Base-by-base conservation (phyloP, 108 stramenopile species). In the Cyclotella sp. region DNA sequence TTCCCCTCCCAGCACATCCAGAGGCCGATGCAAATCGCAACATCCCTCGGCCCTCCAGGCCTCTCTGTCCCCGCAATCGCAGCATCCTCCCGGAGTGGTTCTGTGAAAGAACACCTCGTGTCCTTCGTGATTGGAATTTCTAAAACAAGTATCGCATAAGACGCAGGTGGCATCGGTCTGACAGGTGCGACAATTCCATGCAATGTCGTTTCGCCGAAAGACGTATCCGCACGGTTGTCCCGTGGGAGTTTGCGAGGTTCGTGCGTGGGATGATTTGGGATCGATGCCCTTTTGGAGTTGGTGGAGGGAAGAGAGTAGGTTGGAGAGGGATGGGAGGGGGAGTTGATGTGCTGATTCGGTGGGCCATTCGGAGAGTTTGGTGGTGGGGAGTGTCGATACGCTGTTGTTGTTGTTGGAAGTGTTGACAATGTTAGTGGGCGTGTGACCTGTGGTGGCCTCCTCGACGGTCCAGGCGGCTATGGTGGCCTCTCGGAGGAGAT, bases 31-130 rank as follows among this genome's bases (percentile, higher is more conserved):
- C 21, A 58, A 19, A 18, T 64, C 49, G 83, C 98, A 99, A 81
- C 96, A 96, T 16, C 98, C 98, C 58, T 85, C 87, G 10, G 82
- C 76, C 22, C 84, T 86, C 98, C 98, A 99, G 13, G 98, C 98
- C 77, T 99, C 98, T 6, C 85, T 70, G 80, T 99, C 98, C n/a
- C 99, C 99, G 71, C 99, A 99, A 87, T 99, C 99, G 69, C 99
- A 99, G 82, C 99, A 99, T 51, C 99, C 99, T 19, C 97, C 97
- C 15, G 98, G 97, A 21, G 83, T 88, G 22, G 98, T 97, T 41
- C 96, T 87, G 79, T 99, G 98, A 81, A 99, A 99, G 62, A 91
- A 95, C 45, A 99, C 99, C 79, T 99, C 96, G 75, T 99, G 98
- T 4, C 98, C 98, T 19, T 88, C 85, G 76, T 99, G 99, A 77